These are phyloP conservation scores for Scenedesmus sp. DNA, from an alignment of 163 green algal species.

Conservation along the genomic window DNA sequence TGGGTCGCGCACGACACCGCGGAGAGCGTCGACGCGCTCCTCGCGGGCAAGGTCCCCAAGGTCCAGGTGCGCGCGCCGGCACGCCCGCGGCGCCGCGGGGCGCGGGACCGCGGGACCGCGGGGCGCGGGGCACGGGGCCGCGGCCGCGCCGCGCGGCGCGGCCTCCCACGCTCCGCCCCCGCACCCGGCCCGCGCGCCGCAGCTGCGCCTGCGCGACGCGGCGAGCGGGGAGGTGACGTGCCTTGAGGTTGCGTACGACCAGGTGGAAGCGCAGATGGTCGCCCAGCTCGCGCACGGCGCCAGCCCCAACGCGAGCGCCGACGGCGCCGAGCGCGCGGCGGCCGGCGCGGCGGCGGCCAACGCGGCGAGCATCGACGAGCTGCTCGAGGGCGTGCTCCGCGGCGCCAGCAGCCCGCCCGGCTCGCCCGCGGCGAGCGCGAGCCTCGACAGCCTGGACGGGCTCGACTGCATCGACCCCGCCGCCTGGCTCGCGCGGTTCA, in stretches of 20 bases:
- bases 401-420: neutral
- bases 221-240: slow-evolving; percentile 1
- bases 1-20: slow-evolving; percentile 92
- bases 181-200: neutral
- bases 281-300: slow-evolving; percentile 16
- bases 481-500: slow-evolving; percentile 33
- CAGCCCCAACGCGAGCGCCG: neutral
- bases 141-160: no score
- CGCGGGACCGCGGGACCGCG: no score
- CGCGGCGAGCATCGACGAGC: slow-evolving; percentile 27
- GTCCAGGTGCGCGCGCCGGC: slow-evolving; percentile 33
- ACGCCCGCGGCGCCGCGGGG: no score
- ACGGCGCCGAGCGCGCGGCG: neutral
- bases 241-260: slow-evolving; percentile 36
- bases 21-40: slow-evolving; percentile 87
- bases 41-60: slow-evolving; percentile 62
- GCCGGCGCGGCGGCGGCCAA: neutral
- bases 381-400: slow-evolving; percentile 3
- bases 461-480: neutral
- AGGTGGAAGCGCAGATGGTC: slow-evolving; percentile 39
- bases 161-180: no score
- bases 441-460: neutral
- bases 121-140: no score
- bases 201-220: slow-evolving; percentile 35
- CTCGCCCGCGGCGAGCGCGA: neutral